phyloP scores from a whole-genome alignment of 1,284 basidiomycete species.

The Coniophora puteana region DNA sequence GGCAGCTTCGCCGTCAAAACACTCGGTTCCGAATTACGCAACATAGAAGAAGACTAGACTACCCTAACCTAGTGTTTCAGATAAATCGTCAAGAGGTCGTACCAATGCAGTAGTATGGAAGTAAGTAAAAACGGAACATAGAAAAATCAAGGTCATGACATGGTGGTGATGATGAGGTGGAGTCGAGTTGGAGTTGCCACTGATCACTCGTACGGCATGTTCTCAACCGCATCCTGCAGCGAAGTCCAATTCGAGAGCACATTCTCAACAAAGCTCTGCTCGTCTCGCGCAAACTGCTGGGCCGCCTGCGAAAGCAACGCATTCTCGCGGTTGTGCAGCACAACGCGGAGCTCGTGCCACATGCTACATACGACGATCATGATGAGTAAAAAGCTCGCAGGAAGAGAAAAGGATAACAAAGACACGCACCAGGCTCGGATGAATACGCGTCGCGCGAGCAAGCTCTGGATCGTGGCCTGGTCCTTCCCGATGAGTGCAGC shows the following conservation, averaged over 20 bases:
- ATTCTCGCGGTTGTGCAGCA: slow-evolving; percentile 86
- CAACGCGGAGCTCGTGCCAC: slow-evolving; percentile 89
- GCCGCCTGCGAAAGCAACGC: slow-evolving; percentile 72
- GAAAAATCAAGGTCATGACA: background rate
- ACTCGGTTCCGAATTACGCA: no score
- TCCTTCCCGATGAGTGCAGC: slow-evolving; percentile 70
- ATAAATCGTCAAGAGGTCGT: no score
- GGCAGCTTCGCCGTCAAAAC: no score
- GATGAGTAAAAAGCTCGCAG: slow-evolving; percentile 4
- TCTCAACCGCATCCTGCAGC: slow-evolving; percentile 64
- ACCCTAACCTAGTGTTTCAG: no score
- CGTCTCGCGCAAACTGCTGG: slow-evolving; percentile 69
- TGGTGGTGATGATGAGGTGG: background rate
- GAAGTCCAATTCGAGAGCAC: slow-evolving; percentile 71
- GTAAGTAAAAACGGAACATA: background rate
- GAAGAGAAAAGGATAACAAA: slow-evolving; percentile 1
- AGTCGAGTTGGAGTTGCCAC: no score
- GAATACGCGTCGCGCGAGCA: slow-evolving; percentile 75
- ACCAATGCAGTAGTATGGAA: background rate
- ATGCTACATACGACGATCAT: slow-evolving; percentile 47
- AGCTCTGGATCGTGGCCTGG: slow-evolving; percentile 65
- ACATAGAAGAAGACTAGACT: no score
- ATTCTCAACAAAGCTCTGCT: slow-evolving; percentile 60
- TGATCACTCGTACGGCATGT: slow-evolving; percentile 79
- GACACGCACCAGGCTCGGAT: slow-evolving; percentile 72